Conservation (phyloP, 2,329 filamentous ascomycete species). For the Hirsutella rhossiliensis region DNA sequence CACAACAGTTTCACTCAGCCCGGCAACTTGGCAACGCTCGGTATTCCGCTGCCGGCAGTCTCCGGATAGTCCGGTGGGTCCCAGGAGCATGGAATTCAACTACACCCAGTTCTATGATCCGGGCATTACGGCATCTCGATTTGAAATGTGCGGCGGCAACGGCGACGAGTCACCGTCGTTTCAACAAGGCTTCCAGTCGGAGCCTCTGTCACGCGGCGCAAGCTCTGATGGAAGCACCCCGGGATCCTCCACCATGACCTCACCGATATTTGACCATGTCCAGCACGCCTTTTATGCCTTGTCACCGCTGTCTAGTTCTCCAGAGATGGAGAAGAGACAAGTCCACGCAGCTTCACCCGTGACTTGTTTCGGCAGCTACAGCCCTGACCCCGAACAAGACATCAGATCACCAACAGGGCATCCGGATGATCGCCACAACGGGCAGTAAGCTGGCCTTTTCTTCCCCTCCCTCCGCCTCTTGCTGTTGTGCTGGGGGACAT, state of each 20-base stretch:
- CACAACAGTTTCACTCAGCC: too few species aligned
- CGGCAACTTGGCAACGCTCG: too few species aligned
- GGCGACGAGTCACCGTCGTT: not conserved
- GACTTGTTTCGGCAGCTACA: too few species aligned
- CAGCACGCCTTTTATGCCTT: not conserved
- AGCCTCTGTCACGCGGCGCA: constrained; percentile 13
- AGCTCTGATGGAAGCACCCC: constrained; percentile 19
- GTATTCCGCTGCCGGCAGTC: too few species aligned
- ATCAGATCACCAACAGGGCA: too few species aligned
- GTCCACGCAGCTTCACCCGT: too few species aligned
- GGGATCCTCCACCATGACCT: constrained; percentile 13
- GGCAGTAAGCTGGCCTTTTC: too few species aligned
- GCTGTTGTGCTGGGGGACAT: too few species aligned
- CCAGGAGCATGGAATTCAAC: not conserved
- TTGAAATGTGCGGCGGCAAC: constrained; percentile 1
- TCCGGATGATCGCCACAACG: too few species aligned
- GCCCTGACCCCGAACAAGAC: too few species aligned
- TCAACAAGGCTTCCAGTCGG: constrained; percentile 10
- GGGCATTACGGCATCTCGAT: not conserved
- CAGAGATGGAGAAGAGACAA: not conserved
- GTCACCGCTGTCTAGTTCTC: not conserved
- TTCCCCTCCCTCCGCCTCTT: too few species aligned
- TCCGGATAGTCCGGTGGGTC: too few species aligned
- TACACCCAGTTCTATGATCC: not conserved
- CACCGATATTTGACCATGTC: constrained; percentile 7